A percentile compares a stretch with the other conserved stretches of the same genome.
Evolutionary conservation across 108 stramenopile genomes (phyloP).

Genomic region (Pseudonitzschia delicatissima): DNA sequence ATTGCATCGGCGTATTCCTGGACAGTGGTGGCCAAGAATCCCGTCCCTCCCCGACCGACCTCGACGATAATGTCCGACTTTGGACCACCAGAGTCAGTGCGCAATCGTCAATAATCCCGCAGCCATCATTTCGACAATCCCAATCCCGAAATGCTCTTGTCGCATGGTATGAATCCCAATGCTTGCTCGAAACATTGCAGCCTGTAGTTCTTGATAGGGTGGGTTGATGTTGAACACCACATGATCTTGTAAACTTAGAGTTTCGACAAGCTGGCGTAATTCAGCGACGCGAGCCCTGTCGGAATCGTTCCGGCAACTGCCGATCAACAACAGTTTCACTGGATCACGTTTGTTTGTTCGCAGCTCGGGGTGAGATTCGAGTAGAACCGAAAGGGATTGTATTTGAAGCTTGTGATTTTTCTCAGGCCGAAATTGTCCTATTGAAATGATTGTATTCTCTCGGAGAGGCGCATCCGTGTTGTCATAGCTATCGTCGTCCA

Average conservation of each 20-base stretch:
- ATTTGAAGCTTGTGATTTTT: conserved; percentile 95
- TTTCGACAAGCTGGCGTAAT: conserved; percentile 48
- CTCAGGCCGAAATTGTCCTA: conserved; percentile 99
- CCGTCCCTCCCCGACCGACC: conserved; percentile 55
- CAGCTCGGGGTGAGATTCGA: conserved; percentile 31
- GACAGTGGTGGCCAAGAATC: conserved; percentile 69
- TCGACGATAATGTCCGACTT: conserved; percentile 72
- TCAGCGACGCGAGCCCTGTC: conserved; percentile 74
- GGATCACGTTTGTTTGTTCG: not conserved
- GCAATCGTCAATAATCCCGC: conserved; percentile 94
- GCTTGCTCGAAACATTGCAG: conserved; percentile 64
- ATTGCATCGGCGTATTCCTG: conserved; percentile 78
- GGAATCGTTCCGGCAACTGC: conserved; percentile 86
- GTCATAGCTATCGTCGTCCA: not conserved
- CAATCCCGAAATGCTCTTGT: conserved; percentile 99
- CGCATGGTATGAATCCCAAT: conserved; percentile 99
- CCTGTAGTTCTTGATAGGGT: conserved; percentile 78
- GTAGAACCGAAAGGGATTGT: conserved; percentile 46
- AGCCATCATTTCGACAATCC: conserved; percentile 98
- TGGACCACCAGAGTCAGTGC: conserved; percentile 96
- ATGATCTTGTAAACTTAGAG: conserved; percentile 41
- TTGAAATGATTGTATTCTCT: conserved; percentile 72
- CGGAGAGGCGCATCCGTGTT: not conserved
- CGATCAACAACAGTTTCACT: conserved; percentile 82
- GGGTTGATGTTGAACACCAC: conserved; percentile 91